These are phyloP conservation scores for Tulasnella sp. DNA, from an alignment of 768 basidiomycete species.

Conservation along the genomic window DNA sequence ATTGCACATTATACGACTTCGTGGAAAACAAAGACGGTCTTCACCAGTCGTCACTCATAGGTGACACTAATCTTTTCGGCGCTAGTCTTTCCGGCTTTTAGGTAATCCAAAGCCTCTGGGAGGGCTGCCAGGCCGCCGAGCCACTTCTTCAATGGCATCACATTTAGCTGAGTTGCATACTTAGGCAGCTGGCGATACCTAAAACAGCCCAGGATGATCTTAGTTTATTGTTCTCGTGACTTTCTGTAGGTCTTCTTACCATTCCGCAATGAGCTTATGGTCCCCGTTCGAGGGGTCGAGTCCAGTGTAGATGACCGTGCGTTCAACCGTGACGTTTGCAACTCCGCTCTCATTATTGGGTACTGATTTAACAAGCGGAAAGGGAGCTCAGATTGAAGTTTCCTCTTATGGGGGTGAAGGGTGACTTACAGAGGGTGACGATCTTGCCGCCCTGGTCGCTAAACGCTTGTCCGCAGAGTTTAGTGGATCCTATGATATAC, in stretches of 20 bases:
- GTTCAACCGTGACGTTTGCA: too few species aligned
- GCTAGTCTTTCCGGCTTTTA: conserved; percentile 18
- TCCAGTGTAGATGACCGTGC: too few species aligned
- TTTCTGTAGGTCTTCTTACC: too few species aligned
- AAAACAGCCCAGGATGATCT: too few species aligned
- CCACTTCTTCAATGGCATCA: conserved; percentile 10
- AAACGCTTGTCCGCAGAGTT: neutral
- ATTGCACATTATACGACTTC: too few species aligned
- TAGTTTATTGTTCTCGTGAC: neutral
- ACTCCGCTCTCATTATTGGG: too few species aligned
- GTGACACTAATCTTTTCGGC: conserved; percentile 21
- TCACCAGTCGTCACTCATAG: too few species aligned
- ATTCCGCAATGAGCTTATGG: too few species aligned
- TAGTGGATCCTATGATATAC: neutral
- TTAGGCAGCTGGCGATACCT: neutral
- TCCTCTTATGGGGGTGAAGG: neutral
- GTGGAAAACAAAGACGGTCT: too few species aligned
- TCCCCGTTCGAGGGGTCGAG: too few species aligned
- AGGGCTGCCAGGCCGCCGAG: conserved; percentile 17
- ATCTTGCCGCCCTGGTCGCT: conserved; percentile 3
- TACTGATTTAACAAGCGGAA: too few species aligned
- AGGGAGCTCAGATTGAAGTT: too few species aligned
- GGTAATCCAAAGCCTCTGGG: conserved; percentile 19
- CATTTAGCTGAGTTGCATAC: conserved; percentile 1
- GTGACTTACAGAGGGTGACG: conserved; percentile 1